phyloP scores from a whole-genome alignment of 371 early-diverging fungal genomes.

The Mucor racemosus region DNA sequence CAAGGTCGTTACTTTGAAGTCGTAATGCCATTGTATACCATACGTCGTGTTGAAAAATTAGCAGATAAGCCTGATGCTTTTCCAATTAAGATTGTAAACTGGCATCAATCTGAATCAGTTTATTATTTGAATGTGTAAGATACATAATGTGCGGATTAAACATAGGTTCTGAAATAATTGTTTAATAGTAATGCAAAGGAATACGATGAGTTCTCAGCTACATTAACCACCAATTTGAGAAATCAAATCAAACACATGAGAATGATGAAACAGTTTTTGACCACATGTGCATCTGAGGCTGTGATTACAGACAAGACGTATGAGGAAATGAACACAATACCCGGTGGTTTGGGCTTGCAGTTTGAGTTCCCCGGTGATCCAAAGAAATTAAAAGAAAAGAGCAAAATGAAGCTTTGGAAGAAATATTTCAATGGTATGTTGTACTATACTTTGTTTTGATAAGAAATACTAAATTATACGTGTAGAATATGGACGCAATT shows the following conservation, averaged over 20 bases:
- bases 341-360: conserved; percentile 78
- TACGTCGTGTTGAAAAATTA: conserved; percentile 88
- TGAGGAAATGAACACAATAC: conserved; percentile 38
- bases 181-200: conserved; percentile 31
- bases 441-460: background rate
- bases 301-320: conserved; percentile 64
- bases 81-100: conserved; percentile 62
- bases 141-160: background rate
- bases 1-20: conserved; percentile 59
- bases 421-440: conserved; percentile 67
- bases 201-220: conserved; percentile 57
- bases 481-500: conserved; percentile 86
- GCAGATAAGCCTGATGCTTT: conserved; percentile 43
- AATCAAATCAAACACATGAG: conserved; percentile 74
- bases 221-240: conserved; percentile 56
- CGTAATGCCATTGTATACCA: conserved; percentile 85
- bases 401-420: conserved; percentile 79
- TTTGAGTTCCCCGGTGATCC: conserved; percentile 89
- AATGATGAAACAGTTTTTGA: conserved; percentile 80
- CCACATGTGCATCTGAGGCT: conserved; percentile 78
- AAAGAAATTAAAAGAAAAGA: conserved; percentile 74
- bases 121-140: conserved; percentile 58
- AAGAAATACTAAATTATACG: background rate
- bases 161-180: background rate
- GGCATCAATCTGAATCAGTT: conserved; percentile 63